Base-by-base conservation (phyloP, 1,284 basidiomycete species). In the Omphalotus olearius region DNA sequence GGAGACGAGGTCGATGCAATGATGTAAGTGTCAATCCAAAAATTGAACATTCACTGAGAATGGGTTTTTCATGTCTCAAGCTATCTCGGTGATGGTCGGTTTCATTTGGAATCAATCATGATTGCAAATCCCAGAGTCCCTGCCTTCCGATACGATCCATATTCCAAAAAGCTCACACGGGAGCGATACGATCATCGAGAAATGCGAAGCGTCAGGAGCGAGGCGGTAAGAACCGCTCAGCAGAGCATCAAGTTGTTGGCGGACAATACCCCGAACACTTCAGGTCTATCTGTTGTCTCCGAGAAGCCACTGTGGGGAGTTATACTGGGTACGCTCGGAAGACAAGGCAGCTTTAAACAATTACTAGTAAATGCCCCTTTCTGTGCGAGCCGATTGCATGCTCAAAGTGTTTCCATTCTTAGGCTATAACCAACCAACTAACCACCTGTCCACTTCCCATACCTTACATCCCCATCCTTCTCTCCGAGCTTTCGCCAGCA, bases 71-170 rank as follows among this genome's bases (percentile, higher is more conserved):
- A 51, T 23, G 54, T 47, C 47, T 28, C 40, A n/a, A 94, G 93
- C 61, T 99, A 99, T 67, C 82, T 99, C 26, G 97, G 97, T 18
- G 97, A 99, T 64, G 97, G 97, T 16, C 85, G 97, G 11, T 99
- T 99, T 73, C 97, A 99, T 65, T 80, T 99, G 14, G 97, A 99
- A 69, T 91, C 91, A 11, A 95, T 98, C 66, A 99, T 99, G 97
- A 98, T 99, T 55, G 93, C 93, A 26, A 99, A 99, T 67, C 97
- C 97, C 0, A 71, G 79, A n/a, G 81, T 98, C 18, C 93, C 96
- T 10, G 95, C 97, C 0, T 99, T 98, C 75, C 83, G 97, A 26
- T 99, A 98, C 69, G 97, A 99, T 64, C 97, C 97, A 4, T 99
- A 99, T 68, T 93, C 93, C 28, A 99, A 99, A 68, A 95, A 95